phyloP scores from a whole-genome alignment of 2,329 filamentous ascomycete species.

The Elsinoe fawcettii region DNA sequence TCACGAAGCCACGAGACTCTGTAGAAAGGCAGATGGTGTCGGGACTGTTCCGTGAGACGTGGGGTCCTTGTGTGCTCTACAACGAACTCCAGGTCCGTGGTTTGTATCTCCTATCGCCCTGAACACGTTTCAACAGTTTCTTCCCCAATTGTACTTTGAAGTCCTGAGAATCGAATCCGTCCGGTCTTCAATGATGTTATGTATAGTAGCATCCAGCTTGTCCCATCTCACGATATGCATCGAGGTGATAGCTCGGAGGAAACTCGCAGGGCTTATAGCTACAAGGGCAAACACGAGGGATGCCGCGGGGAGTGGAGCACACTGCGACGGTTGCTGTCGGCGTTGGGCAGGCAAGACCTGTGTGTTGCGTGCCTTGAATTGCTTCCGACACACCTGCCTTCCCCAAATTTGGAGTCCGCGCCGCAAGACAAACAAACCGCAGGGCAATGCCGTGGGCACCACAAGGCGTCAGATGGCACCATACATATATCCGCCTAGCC shows the following conservation, averaged over 20 bases:
- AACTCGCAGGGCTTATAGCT: neutral
- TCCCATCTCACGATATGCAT: neutral
- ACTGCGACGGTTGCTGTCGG: neutral
- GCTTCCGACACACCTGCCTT: neutral
- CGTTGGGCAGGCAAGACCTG: too few relatives aligned
- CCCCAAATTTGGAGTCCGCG: slow-evolving; percentile 1
- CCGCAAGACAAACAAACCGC: neutral
- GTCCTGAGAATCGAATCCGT: too few relatives aligned
- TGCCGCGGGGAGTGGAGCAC: neutral
- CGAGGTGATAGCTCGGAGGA: neutral
- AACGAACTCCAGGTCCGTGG: neutral
- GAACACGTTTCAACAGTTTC: neutral
- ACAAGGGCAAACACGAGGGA: neutral
- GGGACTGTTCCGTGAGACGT: neutral
- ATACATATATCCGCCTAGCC: neutral
- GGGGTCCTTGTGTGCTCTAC: neutral
- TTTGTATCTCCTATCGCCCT: neutral
- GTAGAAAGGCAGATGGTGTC: neutral
- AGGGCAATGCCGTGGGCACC: slow-evolving; percentile 2
- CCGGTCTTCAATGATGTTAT: too few relatives aligned
- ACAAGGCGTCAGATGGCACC: slow-evolving; percentile 13
- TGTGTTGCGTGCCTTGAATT: neutral
- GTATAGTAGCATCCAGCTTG: neutral
- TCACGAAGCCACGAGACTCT: neutral
- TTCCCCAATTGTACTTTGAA: too few relatives aligned